Percentiles rank a stretch among this genome's conserved stretches.
Conservation (phyloP, 495 filamentous ascomycete genomes). For the Aspergillus affinis region DNA sequence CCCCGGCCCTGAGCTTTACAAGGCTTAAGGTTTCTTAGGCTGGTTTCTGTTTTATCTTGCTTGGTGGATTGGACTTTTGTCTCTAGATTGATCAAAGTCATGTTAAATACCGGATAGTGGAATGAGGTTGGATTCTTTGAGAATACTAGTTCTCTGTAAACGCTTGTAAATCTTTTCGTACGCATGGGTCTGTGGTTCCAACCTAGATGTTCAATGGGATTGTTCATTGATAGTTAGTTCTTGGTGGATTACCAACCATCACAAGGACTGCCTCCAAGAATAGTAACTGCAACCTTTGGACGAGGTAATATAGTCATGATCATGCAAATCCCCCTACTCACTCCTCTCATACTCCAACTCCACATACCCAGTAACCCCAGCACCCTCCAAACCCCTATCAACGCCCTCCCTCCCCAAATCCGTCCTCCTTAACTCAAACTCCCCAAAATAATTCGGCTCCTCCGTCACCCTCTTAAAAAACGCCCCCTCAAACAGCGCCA, state of each 20-base stretch:
- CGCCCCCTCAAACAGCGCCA: constrained; percentile 59
- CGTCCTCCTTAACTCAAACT: constrained; percentile 54
- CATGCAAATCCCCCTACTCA: constrained; percentile 7
- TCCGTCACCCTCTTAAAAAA: constrained; percentile 51
- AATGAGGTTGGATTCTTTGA: not conserved
- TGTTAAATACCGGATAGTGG: not conserved
- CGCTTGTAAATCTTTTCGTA: too few species aligned
- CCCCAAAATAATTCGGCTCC: constrained; percentile 65
- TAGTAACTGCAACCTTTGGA: too few species aligned
- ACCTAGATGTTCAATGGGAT: not conserved
- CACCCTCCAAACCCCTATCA: constrained; percentile 24
- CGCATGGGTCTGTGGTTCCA: too few species aligned
- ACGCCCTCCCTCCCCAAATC: constrained; percentile 29
- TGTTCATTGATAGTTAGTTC: too few species aligned
- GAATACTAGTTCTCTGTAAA: not conserved
- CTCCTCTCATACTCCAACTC: constrained; percentile 39
- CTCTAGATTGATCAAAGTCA: not conserved
- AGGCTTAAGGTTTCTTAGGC: constrained; percentile 10
- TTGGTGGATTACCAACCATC: too few species aligned
- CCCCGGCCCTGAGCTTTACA: constrained; percentile 50
- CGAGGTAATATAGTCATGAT: not conserved
- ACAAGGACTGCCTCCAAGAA: too few species aligned
- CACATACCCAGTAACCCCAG: constrained; percentile 39
- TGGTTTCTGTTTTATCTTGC: not conserved
- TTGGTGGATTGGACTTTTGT: not conserved